These are phyloP conservation scores for Xylaria multiplex DNA, from an alignment of 2,329 filamentous ascomycete genomes.

Conservation along the genomic window DNA sequence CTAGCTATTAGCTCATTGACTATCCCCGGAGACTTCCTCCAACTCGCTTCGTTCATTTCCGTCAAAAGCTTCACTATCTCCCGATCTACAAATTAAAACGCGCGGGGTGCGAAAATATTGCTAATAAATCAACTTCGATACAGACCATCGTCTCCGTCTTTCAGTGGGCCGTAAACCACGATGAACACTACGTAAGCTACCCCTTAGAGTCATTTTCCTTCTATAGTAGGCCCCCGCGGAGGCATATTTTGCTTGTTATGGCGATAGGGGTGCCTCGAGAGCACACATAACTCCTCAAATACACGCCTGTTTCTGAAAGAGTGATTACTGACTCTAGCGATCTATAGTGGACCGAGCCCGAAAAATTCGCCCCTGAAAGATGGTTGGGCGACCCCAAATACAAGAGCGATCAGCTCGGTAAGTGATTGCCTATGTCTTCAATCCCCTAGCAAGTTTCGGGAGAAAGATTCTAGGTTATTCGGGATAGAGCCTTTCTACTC, in stretches of 20 bases:
- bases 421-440: neutral
- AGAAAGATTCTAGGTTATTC: neutral
- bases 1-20: neutral
- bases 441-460: neutral
- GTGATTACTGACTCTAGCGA: too few relatives aligned
- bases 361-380: constrained; percentile 53
- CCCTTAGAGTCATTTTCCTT: too few relatives aligned
- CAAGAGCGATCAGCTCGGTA: constrained; percentile 47
- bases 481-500: neutral
- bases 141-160: constrained; percentile 51
- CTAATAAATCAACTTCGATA: neutral
- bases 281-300: too few relatives aligned
- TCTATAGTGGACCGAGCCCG: constrained; percentile 50
- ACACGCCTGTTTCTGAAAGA: too few relatives aligned
- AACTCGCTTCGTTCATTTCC: neutral
- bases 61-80: too few relatives aligned
- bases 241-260: too few relatives aligned
- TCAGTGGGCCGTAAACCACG: constrained; percentile 52
- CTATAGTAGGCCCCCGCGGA: too few relatives aligned
- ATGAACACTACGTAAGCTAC: constrained; percentile 38
- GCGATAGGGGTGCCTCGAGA: too few relatives aligned
- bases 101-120: neutral
- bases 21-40: neutral
- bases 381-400: constrained; percentile 49
- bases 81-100: neutral